Evolutionary conservation across 2,329 filamentous ascomycete genomes (phyloP), one percentile per base, ranked within the genome.

Genomic region (Hymenoscyphus salicellus): DNA sequence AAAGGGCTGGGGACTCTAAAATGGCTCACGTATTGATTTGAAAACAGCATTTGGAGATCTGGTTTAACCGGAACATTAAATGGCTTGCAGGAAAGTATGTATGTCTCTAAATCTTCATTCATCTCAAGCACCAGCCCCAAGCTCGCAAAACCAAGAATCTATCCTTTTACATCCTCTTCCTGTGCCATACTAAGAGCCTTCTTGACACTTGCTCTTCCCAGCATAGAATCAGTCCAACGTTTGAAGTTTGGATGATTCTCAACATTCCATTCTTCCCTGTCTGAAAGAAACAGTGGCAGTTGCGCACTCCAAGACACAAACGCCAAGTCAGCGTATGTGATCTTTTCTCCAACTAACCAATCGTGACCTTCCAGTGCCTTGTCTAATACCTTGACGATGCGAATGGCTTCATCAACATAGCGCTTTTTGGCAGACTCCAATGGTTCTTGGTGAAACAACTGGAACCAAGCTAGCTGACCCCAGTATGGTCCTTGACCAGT

Each of bases 401-500:
- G n/a, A 17, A 41, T 49, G 3, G 36, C 58, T 28, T 60, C 32
- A 33, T 60, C 38, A 28, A 46, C 33, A 49, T 60, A 60, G 1
- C 58, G 32, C 26, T 60, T 38, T 20, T 60, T 60, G 30, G 58
- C 58, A 38, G 30, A 38, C 11, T 60, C 36, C 33, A 60, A 26
- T 3, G 32, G 20, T 70, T 82, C 80, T 0, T 70, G 28, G 64
- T 78, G 76, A 58, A 67, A 74, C 5, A 65, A 65, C n/a, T 32
- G 32, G 66, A 77, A 78, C 75, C 75, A 77, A 17, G 59, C 65
- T 23, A 64, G 61, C 61, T 74, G 72, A 3, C 72, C 72, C 28
- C 86, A 79, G 65, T 78, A 80, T 1, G 76, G 76, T 8, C 76
- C 77, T 65, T 77, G 75, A 5, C 75, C 75, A 49, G 68, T 71